phyloP scores from a whole-genome alignment of 805 yeast genomes.

The Metschnikowia noctiluminum region DNA sequence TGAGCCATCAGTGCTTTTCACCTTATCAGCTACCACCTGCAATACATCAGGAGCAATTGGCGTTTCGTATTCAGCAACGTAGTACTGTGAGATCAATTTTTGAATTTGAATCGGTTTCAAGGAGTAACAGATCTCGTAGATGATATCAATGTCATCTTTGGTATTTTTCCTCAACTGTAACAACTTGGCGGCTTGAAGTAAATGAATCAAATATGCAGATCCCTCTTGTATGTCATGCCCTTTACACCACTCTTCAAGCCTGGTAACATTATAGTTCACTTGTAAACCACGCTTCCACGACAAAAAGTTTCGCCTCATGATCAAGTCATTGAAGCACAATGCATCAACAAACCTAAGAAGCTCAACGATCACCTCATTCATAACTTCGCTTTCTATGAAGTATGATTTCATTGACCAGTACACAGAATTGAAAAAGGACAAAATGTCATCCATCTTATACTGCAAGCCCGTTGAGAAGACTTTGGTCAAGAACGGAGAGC shows the following conservation, averaged over 20 bases:
- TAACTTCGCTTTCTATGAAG: conserved; percentile 79
- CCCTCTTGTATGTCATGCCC: conserved; percentile 89
- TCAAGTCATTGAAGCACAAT: conserved; percentile 88
- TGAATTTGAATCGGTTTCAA: conserved; percentile 95
- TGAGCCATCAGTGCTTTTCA: conserved; percentile 55
- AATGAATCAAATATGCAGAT: conserved; percentile 74
- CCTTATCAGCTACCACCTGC: conserved; percentile 76
- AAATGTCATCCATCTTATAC: conserved; percentile 91
- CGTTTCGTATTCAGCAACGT: conserved; percentile 89
- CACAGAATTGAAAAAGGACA: conserved; percentile 84
- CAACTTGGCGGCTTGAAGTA: conserved; percentile 89
- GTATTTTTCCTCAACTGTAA: conserved; percentile 89
- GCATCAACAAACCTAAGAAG: conserved; percentile 86
- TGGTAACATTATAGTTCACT: conserved; percentile 91
- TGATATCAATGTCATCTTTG: conserved; percentile 82
- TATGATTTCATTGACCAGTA: conserved; percentile 92
- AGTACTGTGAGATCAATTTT: conserved; percentile 82
- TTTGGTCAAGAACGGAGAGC: conserved; percentile 76
- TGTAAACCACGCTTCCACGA: conserved; percentile 98
- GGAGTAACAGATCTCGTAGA: conserved; percentile 92
- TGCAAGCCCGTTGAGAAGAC: conserved; percentile 69
- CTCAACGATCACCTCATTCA: conserved; percentile 80
- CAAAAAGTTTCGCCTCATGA: conserved; percentile 89
- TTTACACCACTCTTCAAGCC: conserved; percentile 98
- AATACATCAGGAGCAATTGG: conserved; percentile 83